phyloP scores from a whole-genome alignment of 2,329 filamentous ascomycete genomes.

The Ascochyta koolunga region DNA sequence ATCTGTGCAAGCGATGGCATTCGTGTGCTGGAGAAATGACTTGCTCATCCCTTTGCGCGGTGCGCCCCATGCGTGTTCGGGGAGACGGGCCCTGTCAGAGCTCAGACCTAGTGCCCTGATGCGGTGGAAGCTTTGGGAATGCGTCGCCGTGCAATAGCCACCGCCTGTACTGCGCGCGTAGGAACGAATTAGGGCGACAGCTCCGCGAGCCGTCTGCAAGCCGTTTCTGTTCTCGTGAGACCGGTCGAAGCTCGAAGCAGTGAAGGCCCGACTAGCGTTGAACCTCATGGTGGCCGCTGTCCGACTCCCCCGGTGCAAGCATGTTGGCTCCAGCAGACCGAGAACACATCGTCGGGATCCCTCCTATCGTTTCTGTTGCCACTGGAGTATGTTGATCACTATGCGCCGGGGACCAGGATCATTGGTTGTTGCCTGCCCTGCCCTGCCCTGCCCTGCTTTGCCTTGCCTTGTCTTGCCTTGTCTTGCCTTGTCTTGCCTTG shows the following conservation, averaged over 20 bases:
- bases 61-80: conserved; percentile 25
- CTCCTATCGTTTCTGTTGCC: conserved; percentile 15
- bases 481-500: too few relatives aligned
- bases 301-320: conserved; percentile 8
- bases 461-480: too few relatives aligned
- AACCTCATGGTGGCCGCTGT: conserved; percentile 6
- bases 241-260: conserved; percentile 24
- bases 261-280: conserved; percentile 24
- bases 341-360: conserved; percentile 7
- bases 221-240: conserved; percentile 38
- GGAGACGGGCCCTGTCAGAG: conserved; percentile 21
- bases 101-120: conserved; percentile 36
- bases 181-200: conserved; percentile 33
- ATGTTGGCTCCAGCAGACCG: conserved; percentile 4
- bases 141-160: conserved; percentile 36
- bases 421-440: conserved; percentile 2
- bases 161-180: conserved; percentile 28
- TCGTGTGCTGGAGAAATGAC: conserved; percentile 13
- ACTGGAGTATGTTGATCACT: conserved; percentile 12
- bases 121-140: conserved; percentile 25
- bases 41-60: conserved; percentile 29
- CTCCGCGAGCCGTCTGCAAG: conserved; percentile 24
- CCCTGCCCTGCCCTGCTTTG: too few relatives aligned
- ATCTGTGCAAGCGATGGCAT: conserved; percentile 16
- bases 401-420: conserved; percentile 8